Conservation (phyloP, 1,139 yeast genomes). For the Citeromyces siamensis region DNA sequence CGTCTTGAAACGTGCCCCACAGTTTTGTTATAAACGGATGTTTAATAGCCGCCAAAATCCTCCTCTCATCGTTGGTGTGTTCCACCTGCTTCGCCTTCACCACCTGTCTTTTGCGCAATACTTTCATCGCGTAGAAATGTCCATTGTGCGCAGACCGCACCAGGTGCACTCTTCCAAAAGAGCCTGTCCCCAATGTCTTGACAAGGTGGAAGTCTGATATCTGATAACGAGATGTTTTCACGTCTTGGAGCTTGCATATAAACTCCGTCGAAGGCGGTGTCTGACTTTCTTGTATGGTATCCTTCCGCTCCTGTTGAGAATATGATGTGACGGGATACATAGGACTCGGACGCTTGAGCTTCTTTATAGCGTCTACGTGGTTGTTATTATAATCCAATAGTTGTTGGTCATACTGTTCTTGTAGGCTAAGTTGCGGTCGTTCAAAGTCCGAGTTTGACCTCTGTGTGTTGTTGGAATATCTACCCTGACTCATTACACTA, state of each 20-base stretch:
- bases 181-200: conserved; percentile 49
- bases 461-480: too few relatives aligned
- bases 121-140: conserved; percentile 47
- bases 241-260: neutral
- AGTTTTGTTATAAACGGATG: conserved; percentile 49
- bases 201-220: conserved; percentile 38
- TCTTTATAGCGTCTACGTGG: conserved; percentile 3
- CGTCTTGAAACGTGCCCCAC: conserved; percentile 58
- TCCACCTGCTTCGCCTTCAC: conserved; percentile 53
- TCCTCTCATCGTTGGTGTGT: conserved; percentile 50
- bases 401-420: conserved; percentile 7
- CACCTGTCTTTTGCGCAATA: conserved; percentile 42
- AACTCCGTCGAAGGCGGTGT: neutral
- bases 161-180: conserved; percentile 50
- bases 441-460: neutral
- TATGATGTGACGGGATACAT: neutral
- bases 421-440: conserved; percentile 4
- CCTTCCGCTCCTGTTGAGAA: neutral
- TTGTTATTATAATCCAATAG: conserved; percentile 5
- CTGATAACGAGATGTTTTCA: conserved; percentile 22
- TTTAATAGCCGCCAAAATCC: conserved; percentile 41
- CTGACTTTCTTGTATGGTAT: neutral
- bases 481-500: too few relatives aligned
- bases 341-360: conserved; percentile 1
- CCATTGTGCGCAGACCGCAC: conserved; percentile 49